phyloP scores from a whole-genome alignment of 345 rosid species.

The Pseudoturritis turrita region DNA sequence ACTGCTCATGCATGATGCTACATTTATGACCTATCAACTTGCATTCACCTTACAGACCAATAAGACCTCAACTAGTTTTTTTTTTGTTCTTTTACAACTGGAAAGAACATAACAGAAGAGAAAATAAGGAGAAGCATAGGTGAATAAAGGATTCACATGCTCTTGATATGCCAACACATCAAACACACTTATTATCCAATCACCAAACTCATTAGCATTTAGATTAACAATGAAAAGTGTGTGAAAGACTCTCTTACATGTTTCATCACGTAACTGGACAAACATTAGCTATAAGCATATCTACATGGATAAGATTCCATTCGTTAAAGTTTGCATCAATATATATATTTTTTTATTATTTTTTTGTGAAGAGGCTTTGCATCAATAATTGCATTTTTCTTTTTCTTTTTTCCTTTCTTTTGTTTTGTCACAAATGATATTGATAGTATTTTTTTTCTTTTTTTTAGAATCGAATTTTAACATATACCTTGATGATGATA shows the following conservation, averaged over 20 bases:
- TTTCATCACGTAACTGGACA: not conserved
- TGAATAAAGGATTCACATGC: not conserved
- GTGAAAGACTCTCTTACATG: not conserved
- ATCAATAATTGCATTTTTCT: conserved; percentile 13
- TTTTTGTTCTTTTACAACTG: not conserved
- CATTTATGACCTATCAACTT: not conserved
- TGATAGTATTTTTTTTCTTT: not conserved
- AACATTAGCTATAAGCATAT: not conserved
- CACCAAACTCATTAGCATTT: not conserved
- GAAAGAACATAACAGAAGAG: not conserved
- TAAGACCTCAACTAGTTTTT: not conserved
- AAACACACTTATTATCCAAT: too few species aligned
- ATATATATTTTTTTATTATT: not conserved
- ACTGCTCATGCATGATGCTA: not conserved
- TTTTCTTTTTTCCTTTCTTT: not conserved
- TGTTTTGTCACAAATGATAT: not conserved
- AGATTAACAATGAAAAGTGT: not conserved
- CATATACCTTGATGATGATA: conserved; percentile 3
- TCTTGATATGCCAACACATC: not conserved
- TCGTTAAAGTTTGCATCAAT: conserved; percentile 1
- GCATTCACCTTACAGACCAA: not conserved
- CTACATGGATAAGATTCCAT: conserved; percentile 11
- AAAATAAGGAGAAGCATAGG: not conserved
- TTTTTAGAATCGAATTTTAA: conserved; percentile 7
- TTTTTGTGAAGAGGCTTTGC: not conserved